Base-by-base conservation (phyloP, 139 green algal genomes). In the Coccomyxa sp. region DNA sequence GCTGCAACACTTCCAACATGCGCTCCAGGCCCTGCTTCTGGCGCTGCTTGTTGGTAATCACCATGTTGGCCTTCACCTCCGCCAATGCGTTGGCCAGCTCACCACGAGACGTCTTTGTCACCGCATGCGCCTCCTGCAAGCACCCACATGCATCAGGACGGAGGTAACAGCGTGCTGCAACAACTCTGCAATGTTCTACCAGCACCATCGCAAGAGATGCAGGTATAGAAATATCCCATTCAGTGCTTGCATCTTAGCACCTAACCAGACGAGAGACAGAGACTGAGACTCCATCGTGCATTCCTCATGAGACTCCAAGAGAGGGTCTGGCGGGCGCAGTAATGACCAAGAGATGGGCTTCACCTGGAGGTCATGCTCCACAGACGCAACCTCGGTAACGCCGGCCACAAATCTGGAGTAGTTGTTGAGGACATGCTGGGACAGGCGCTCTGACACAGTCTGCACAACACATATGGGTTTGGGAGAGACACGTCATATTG, bases 391-490 rank as follows among this genome's bases (percentile, higher is more conserved):
- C 38, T 88, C 83, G 27, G 83, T 72, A 34, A 90, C 78, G 3
- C 84, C 87, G 27, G 38, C 39, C 39, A 84, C 78, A 72, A 91
- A 87, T 8, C 55, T 68, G 44, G 83, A 76, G 55, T 88, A 91
- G 70, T 90, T 86, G 44, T n/a, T 36, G 16, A 90, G 71, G 39
- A 91, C 80, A 35, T 89, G 81, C 64, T 70, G 12, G 8, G 78
- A 79, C 75, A 91, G 83, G 68, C 79, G 82, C 40, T 88, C 83
- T 68, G 77, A 84, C 12, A 91, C 86, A n/a, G 64, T 64, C 78
- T 76, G 78, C 69, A 76, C 3, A 34, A n/a, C n/a, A n/a, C n/a
- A n/a, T n/a, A n/a, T n/a, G n/a, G n/a, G n/a, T n/a, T n/a, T n/a
- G n/a, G n/a, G n/a, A n/a, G n/a, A n/a, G n/a, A n/a, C n/a, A n/a